Percentiles rank a stretch among this genome's conserved stretches.
These are phyloP conservation scores for Paecilomyces sp. DNA, from an alignment of 2,329 filamentous ascomycete species.

Conservation along the genomic window DNA sequence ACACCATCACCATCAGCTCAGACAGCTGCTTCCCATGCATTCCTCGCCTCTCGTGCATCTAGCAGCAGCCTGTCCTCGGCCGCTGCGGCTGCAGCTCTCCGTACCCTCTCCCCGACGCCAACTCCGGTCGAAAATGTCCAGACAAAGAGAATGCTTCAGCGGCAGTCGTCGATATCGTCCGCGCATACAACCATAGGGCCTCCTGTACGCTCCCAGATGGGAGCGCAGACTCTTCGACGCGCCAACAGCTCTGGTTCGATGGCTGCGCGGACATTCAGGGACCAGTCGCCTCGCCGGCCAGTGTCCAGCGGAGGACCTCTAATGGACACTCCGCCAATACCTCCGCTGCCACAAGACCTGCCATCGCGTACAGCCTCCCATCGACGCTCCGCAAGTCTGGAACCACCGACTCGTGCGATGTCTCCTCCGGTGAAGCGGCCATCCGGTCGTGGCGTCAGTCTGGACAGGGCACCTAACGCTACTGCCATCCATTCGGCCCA, in stretches of 20 bases:
- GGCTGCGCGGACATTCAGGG: slow-evolving; percentile 81
- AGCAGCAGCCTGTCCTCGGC: slow-evolving; percentile 68
- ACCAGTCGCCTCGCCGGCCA: slow-evolving; percentile 54
- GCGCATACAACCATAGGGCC: not conserved
- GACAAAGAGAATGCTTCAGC: slow-evolving; percentile 75
- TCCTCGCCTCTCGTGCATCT: slow-evolving; percentile 60
- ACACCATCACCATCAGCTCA: slow-evolving; percentile 66
- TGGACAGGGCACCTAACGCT: slow-evolving; percentile 25
- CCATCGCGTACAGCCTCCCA: slow-evolving; percentile 21
- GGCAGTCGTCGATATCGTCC: slow-evolving; percentile 68
- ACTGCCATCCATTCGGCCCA: slow-evolving; percentile 9
- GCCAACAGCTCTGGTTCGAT: slow-evolving; percentile 71
- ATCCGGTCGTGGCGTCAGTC: slow-evolving; percentile 30
- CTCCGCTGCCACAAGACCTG: slow-evolving; percentile 56
- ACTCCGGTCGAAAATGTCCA: slow-evolving; percentile 75
- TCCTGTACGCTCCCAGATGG: not conserved
- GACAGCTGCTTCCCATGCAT: slow-evolving; percentile 74
- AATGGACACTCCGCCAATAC: slow-evolving; percentile 63
- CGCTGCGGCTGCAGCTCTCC: slow-evolving; percentile 78
- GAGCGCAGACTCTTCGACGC: slow-evolving; percentile 48
- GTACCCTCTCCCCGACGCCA: slow-evolving; percentile 68
- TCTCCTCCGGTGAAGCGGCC: slow-evolving; percentile 35
- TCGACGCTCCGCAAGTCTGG: slow-evolving; percentile 45
- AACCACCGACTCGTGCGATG: slow-evolving; percentile 40
- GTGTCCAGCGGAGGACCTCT: slow-evolving; percentile 36